Conservation (phyloP, 257 asterid genomes). For the Mitragyna speciosa region DNA sequence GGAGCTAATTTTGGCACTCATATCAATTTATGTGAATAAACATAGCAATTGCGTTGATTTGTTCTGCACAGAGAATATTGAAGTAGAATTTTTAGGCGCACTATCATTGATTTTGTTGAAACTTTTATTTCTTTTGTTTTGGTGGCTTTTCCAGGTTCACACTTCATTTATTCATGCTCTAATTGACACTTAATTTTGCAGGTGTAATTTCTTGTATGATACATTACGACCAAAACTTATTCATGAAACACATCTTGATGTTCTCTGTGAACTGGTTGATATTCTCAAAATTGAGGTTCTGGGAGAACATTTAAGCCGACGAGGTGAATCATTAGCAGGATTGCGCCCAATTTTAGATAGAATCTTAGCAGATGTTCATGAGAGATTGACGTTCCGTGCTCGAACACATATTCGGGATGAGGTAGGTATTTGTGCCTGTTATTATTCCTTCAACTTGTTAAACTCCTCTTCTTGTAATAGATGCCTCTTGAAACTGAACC, state of each 20-base stretch:
- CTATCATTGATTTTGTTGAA: not conserved
- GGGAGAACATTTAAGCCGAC: constrained; percentile 83
- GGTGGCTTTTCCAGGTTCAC: not conserved
- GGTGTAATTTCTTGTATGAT: constrained; percentile 93
- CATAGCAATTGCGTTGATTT: not conserved
- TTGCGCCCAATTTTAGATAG: constrained; percentile 87
- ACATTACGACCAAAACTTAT: constrained; percentile 90
- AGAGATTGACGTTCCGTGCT: constrained; percentile 94
- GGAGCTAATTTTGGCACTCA: not conserved
- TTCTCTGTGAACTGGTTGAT: constrained; percentile 92
- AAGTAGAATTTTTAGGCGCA: not conserved
- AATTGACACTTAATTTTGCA: constrained; percentile 34
- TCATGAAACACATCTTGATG: constrained; percentile 95
- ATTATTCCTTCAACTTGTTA: constrained; percentile 7
- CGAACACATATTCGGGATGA: constrained; percentile 93
- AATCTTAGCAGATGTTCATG: constrained; percentile 93
- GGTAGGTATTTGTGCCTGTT: constrained; percentile 44
- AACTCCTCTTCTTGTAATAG: not conserved
- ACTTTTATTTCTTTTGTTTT: not conserved
- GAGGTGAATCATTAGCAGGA: constrained; percentile 89
- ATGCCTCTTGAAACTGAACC: not conserved
- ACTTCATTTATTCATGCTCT: not conserved
- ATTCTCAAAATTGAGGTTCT: constrained; percentile 93
- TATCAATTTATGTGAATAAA: not conserved
- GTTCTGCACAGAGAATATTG: not conserved